phyloP scores from a whole-genome alignment of 2,329 filamentous ascomycete genomes.

The Xylariaceae sp. region DNA sequence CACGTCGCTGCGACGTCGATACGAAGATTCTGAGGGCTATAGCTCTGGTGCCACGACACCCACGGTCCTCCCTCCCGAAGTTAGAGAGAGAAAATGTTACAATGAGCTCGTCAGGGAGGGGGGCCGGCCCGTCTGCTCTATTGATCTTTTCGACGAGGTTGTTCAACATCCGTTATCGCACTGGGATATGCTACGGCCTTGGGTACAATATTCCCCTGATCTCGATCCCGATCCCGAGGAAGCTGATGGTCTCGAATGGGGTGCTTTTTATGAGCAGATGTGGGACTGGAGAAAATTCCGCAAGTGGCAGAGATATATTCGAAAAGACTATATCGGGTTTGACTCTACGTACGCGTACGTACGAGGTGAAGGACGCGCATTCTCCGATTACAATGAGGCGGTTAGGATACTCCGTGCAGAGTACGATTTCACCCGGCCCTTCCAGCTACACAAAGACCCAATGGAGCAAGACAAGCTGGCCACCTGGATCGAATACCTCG shows the following conservation, averaged over 20 bases:
- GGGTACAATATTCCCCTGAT: neutral
- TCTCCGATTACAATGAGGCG: neutral
- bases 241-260: too few species aligned
- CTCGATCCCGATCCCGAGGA: too few species aligned
- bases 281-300: neutral
- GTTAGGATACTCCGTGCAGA: constrained; percentile 25
- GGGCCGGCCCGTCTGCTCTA: constrained; percentile 5
- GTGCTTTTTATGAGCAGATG: too few species aligned
- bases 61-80: too few species aligned
- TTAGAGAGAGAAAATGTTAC: too few species aligned
- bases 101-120: constrained; percentile 1
- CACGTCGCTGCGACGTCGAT: too few species aligned
- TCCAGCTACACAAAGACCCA: constrained; percentile 61
- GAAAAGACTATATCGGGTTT: neutral
- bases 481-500: constrained; percentile 46
- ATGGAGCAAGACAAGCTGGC: constrained; percentile 38
- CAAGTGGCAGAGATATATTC: neutral
- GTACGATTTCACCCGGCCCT: constrained; percentile 63
- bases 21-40: too few species aligned
- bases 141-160: constrained; percentile 4
- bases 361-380: neutral
- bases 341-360: neutral
- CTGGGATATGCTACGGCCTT: constrained; percentile 7
- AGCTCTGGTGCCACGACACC: too few species aligned
- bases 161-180: neutral